Evolutionary conservation across 495 filamentous ascomycete species (phyloP).

Genomic region (Cryomyces minteri): DNA sequence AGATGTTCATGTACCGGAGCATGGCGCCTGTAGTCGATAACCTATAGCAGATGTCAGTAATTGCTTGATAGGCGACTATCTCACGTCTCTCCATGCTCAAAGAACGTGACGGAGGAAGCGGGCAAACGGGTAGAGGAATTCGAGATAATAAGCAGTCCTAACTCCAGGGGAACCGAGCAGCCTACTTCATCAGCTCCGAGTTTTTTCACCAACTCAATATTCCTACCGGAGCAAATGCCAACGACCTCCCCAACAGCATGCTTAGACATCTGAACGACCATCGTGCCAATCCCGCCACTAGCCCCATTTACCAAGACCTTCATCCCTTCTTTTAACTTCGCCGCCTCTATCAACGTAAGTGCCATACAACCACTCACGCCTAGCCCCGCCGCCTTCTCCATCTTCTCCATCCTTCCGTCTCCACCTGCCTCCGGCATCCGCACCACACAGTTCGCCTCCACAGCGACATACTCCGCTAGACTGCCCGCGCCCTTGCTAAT

Average conservation of each 20-base stretch:
- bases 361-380: slow-evolving; percentile 20
- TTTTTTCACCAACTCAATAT: slow-evolving; percentile 14
- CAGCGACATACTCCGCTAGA: slow-evolving; percentile 18
- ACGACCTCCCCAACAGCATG: slow-evolving; percentile 19
- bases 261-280: slow-evolving; percentile 22
- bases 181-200: slow-evolving; percentile 23
- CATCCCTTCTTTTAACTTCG: slow-evolving; percentile 11
- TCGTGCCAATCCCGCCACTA: slow-evolving; percentile 22
- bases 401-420: background rate
- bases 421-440: no score
- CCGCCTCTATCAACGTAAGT: slow-evolving; percentile 9
- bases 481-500: slow-evolving; percentile 15
- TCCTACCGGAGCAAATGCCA: slow-evolving; percentile 21
- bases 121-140: no score
- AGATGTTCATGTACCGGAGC: slow-evolving; percentile 10
- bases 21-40: no score
- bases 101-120: no score
- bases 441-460: slow-evolving; percentile 13
- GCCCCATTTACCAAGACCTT: slow-evolving; percentile 23
- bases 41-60: no score
- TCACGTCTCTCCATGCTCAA: no score
- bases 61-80: slow-evolving; percentile 45
- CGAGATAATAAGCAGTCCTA: no score
- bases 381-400: slow-evolving; percentile 19
- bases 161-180: no score